A percentile compares a stretch with the other conserved stretches of the same genome.
phyloP scores from a whole-genome alignment of 352 stramenopile genomes.

The Phytophthora ohioensis region DNA sequence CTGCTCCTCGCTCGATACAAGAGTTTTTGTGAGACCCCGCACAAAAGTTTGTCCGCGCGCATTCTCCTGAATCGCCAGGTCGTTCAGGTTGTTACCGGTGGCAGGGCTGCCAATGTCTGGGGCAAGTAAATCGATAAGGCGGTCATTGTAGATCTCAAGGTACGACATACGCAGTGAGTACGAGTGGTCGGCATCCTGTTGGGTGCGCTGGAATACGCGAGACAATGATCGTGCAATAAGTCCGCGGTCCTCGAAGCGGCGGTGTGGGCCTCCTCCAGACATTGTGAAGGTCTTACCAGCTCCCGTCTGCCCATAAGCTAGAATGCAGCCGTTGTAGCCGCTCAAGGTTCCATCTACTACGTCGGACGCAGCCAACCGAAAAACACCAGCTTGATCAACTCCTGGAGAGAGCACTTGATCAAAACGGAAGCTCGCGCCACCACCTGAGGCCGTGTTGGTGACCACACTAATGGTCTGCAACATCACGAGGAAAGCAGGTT shows the following conservation, averaged over 20 bases:
- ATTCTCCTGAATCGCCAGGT: constrained; percentile 70
- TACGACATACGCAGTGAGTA: constrained; percentile 78
- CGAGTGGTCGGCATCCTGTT: constrained; percentile 55
- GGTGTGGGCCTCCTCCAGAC: constrained; percentile 56
- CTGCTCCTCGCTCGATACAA: constrained; percentile 74
- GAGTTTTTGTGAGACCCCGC: constrained; percentile 56
- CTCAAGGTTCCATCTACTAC: constrained; percentile 69
- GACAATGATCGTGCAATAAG: constrained; percentile 68
- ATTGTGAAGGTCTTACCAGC: constrained; percentile 84
- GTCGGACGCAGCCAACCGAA: constrained; percentile 47
- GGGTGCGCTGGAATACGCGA: constrained; percentile 60
- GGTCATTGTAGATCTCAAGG: constrained; percentile 93
- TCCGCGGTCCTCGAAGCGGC: constrained; percentile 67
- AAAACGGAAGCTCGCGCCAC: constrained; percentile 70
- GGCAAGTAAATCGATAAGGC: constrained; percentile 86
- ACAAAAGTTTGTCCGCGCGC: constrained; percentile 76
- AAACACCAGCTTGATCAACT: constrained; percentile 65
- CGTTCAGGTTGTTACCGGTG: constrained; percentile 23
- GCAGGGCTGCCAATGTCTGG: constrained; percentile 9
- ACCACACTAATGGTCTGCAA: constrained; percentile 66
- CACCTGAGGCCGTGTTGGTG: constrained; percentile 59
- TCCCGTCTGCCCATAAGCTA: constrained; percentile 81
- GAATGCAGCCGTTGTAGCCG: constrained; percentile 82
- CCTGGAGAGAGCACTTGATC: constrained; percentile 62
- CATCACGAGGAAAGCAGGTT: background rate